Conservation (phyloP, 2,329 filamentous ascomycete species). For the Pestalotiopsis fici region DNA sequence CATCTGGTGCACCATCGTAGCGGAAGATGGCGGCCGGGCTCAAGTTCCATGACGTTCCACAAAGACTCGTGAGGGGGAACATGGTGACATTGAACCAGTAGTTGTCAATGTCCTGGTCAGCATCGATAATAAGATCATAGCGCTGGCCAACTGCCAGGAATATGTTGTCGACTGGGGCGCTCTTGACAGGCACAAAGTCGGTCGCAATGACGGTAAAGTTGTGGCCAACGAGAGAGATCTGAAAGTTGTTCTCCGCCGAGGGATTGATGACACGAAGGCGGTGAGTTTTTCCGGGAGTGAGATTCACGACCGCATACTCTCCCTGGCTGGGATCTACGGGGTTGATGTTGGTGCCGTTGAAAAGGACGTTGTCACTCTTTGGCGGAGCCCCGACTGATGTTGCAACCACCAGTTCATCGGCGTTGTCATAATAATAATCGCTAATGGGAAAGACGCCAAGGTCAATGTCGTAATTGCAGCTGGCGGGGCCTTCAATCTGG, state of each 20-base stretch:
- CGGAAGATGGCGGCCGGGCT: constrained; percentile 38
- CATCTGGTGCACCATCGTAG: constrained; percentile 32
- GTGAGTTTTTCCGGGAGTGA: constrained; percentile 47
- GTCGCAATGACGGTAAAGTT: constrained; percentile 49
- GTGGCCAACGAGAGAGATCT: constrained; percentile 50
- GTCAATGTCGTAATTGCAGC: constrained; percentile 53
- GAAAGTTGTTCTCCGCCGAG: constrained; percentile 49
- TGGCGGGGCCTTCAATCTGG: constrained; percentile 49
- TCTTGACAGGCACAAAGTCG: constrained; percentile 53
- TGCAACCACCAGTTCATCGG: constrained; percentile 21
- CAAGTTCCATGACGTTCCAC: constrained; percentile 30
- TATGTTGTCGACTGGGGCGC: constrained; percentile 48
- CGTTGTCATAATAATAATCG: constrained; percentile 48
- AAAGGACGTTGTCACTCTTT: constrained; percentile 42
- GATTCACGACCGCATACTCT: constrained; percentile 32
- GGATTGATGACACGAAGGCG: constrained; percentile 53
- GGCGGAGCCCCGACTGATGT: constrained; percentile 17
- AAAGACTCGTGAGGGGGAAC: constrained; percentile 20
- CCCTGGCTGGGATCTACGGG: constrained; percentile 27
- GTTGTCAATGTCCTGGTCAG: constrained; percentile 29
- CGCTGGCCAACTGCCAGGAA: constrained; percentile 51
- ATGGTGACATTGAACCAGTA: constrained; percentile 44
- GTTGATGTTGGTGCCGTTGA: constrained; percentile 44
- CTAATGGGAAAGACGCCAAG: constrained; percentile 49
- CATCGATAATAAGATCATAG: constrained; percentile 50